Percentiles rank a stretch among this genome's conserved stretches.
Conservation (phyloP, 1,284 basidiomycete genomes). For the Microbotryum saponariae region DNA sequence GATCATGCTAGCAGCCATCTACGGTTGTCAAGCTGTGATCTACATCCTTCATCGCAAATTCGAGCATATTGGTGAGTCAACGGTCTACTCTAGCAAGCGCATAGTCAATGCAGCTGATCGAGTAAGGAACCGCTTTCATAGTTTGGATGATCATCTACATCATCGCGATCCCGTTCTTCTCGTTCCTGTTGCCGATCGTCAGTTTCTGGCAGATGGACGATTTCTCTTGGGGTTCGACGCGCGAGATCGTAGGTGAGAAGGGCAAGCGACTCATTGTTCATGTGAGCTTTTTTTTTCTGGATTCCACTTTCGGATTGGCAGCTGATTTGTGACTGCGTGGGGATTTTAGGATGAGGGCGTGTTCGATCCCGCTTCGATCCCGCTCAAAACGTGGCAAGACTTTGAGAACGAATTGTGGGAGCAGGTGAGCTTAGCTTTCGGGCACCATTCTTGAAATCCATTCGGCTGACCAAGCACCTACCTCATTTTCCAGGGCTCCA, state of each 20-base stretch:
- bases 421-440: constrained; percentile 51
- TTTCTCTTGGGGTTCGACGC: constrained; percentile 91
- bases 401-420: constrained; percentile 97
- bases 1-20: constrained; percentile 80
- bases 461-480: neutral
- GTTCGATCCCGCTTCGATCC: constrained; percentile 85
- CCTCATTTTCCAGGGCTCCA: constrained; percentile 13
- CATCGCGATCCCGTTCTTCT: constrained; percentile 81
- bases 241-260: constrained; percentile 85
- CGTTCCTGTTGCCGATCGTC: constrained; percentile 86
- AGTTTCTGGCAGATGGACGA: constrained; percentile 98
- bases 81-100: constrained; percentile 35
- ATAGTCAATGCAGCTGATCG: neutral
- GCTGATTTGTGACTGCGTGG: neutral
- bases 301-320: no score
- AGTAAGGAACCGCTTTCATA: constrained; percentile 59
- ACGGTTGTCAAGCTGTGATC: constrained; percentile 62
- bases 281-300: constrained; percentile 57
- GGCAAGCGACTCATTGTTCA: constrained; percentile 85
- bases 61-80: constrained; percentile 97
- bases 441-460: neutral
- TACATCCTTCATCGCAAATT: constrained; percentile 96
- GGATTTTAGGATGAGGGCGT: constrained; percentile 69
- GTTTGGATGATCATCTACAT: constrained; percentile 96
- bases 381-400: constrained; percentile 92